Conservation (phyloP, 805 yeast genomes). For the Metschnikowia hibisci region DNA sequence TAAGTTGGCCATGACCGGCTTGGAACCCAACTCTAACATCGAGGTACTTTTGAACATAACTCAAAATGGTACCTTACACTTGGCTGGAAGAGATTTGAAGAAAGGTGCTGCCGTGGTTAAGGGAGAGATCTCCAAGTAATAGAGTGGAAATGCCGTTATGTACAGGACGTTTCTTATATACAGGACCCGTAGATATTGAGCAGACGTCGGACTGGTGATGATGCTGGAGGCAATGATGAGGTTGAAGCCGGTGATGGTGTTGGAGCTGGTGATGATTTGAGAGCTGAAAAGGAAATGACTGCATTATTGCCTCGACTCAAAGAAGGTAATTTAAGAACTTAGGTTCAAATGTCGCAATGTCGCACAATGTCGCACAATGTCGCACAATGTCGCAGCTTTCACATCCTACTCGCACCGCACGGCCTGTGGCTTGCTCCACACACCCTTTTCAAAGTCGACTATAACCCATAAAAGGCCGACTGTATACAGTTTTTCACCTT, state of each 20-base stretch:
- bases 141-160: too few species aligned
- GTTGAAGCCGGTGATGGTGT: too few species aligned
- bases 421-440: not conserved
- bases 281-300: too few species aligned
- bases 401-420: slow-evolving; percentile 1
- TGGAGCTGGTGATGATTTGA: too few species aligned
- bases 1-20: slow-evolving; percentile 70
- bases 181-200: slow-evolving; percentile 5
- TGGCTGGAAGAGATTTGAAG: slow-evolving; percentile 64
- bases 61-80: slow-evolving; percentile 59
- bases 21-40: slow-evolving; percentile 58
- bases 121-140: slow-evolving; percentile 40
- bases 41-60: slow-evolving; percentile 67
- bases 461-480: not conserved
- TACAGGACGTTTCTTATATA: too few species aligned
- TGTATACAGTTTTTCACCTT: not conserved
- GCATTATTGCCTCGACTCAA: too few species aligned
- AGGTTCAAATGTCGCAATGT: not conserved
- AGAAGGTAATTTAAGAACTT: too few species aligned
- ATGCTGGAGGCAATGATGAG: too few species aligned
- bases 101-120: slow-evolving; percentile 53
- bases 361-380: slow-evolving; percentile 1
- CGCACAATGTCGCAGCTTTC: not conserved
- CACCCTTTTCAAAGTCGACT: not conserved
- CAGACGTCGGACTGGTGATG: too few species aligned